A percentile compares a stretch with the other conserved stretches of the same genome.
Conservation (phyloP, 1,284 basidiomycete genomes). For the Gymnopus androsaceus region DNA sequence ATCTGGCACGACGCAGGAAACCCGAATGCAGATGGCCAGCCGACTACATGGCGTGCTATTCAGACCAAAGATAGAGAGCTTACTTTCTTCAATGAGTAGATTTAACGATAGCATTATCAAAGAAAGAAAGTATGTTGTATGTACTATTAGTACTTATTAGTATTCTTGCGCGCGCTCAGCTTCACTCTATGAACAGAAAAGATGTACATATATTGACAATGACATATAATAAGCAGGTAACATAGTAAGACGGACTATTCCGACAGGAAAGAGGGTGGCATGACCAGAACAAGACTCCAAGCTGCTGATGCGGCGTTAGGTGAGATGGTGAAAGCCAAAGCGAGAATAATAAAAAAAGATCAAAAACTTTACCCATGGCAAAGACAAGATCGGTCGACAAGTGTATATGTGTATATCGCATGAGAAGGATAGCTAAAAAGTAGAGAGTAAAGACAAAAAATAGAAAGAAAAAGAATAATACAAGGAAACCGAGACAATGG, state of each 20-base stretch:
- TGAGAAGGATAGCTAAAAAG: constrained; percentile 7
- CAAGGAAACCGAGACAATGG: not conserved
- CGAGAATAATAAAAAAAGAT: not conserved
- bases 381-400: no score
- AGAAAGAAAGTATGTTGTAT: no score
- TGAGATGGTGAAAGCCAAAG: no score
- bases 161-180: not conserved
- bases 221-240: no score
- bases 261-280: no score
- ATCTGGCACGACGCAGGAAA: constrained; percentile 68
- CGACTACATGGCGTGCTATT: constrained; percentile 63
- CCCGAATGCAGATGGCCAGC: constrained; percentile 50
- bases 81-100: constrained; percentile 72
- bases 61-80: constrained; percentile 59
- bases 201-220: no score
- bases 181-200: no score
- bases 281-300: no score
- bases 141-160: no score
- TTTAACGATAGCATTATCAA: no score
- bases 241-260: no score
- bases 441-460: constrained; percentile 13
- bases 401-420: not conserved
- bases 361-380: not conserved
- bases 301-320: no score
- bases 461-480: constrained; percentile 16